phyloP scores from a whole-genome alignment of 352 stramenopile species.

The Phytopythium chamaehyphon region DNA sequence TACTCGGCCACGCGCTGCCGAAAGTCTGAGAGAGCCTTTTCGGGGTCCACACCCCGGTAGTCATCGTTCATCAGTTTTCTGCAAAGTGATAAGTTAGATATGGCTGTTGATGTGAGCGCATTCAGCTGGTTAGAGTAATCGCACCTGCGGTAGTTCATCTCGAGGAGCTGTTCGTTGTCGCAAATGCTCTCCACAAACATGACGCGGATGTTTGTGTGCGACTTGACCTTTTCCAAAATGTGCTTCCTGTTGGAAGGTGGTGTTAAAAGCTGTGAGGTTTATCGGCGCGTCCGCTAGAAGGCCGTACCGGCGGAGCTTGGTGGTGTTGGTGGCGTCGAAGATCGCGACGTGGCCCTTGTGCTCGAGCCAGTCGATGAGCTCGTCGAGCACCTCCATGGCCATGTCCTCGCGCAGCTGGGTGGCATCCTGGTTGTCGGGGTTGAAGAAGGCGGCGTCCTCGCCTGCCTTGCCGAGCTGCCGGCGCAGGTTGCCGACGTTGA shows the following conservation, averaged over 20 bases:
- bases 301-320: conserved; percentile 51
- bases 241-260: conserved; percentile 22
- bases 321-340: conserved; percentile 96
- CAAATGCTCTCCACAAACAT: conserved; percentile 96
- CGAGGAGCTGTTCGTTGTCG: conserved; percentile 89
- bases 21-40: conserved; percentile 89
- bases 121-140: no score
- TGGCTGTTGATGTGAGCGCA: no score
- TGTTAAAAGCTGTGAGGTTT: no score
- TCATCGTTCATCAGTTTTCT: conserved; percentile 87
- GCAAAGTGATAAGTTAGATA: background rate
- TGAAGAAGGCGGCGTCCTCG: conserved; percentile 89
- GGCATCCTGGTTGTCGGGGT: conserved; percentile 81
- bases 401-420: conserved; percentile 85
- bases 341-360: conserved; percentile 89
- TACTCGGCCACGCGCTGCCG: conserved; percentile 89
- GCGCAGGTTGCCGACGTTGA: conserved; percentile 94
- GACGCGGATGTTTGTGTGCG: conserved; percentile 71
- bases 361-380: conserved; percentile 92
- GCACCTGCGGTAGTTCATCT: conserved; percentile 88
- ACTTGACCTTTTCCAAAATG: conserved; percentile 62
- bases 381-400: conserved; percentile 80
- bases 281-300: no score
- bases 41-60: conserved; percentile 81
- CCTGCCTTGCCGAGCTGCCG: conserved; percentile 70